phyloP scores from a whole-genome alignment of 1,284 basidiomycete genomes.

The Tranzscheliella williamsii region DNA sequence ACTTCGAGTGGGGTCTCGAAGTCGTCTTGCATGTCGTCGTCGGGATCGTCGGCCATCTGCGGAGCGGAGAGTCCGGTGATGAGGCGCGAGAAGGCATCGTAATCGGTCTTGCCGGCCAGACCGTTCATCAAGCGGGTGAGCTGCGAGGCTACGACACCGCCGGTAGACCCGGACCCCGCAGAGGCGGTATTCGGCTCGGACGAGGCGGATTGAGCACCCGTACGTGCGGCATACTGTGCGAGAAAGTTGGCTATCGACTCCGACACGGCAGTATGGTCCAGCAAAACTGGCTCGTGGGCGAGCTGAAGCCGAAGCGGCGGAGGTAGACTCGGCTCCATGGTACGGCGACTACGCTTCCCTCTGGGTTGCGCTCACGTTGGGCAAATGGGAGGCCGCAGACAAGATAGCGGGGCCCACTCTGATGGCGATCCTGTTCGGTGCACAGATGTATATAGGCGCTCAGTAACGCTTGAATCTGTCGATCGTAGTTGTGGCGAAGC shows the following conservation, averaged over 20 bases:
- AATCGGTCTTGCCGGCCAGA: constrained; percentile 16
- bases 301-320: constrained; percentile 21
- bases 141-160: constrained; percentile 26
- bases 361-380: no score
- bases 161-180: constrained; percentile 2
- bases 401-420: no score
- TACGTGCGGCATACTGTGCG: constrained; percentile 17
- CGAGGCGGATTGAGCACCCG: constrained; percentile 12
- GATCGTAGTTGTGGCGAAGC: no score
- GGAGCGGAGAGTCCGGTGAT: constrained; percentile 4
- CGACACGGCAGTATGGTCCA: constrained; percentile 4
- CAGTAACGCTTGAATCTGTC: no score
- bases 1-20: constrained; percentile 2
- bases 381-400: no score
- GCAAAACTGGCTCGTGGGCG: background rate
- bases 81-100: constrained; percentile 7
- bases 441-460: no score
- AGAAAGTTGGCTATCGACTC: constrained; percentile 17
- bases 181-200: background rate
- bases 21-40: background rate
- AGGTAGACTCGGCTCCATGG: constrained; percentile 32
- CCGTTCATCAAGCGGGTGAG: constrained; percentile 28
- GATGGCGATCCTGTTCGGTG: no score
- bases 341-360: no score
- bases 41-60: no score